Percentiles rank a stretch among this genome's conserved stretches.
Evolutionary conservation across 305 asterid genomes (phyloP).

Genomic region (Rubia peregrina): DNA sequence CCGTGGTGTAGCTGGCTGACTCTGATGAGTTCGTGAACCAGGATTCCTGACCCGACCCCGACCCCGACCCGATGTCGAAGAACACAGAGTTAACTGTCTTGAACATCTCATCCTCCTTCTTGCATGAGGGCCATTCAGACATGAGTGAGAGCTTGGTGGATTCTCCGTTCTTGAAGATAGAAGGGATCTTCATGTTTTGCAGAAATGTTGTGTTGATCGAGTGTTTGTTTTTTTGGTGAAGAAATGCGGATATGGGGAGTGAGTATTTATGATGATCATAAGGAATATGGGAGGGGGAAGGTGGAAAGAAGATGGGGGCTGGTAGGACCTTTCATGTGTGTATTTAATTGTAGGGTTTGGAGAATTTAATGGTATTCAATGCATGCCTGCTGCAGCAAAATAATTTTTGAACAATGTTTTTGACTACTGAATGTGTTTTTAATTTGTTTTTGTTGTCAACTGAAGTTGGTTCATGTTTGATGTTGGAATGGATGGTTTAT

Average conservation of each 20-base stretch:
- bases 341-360: slow-evolving; percentile 30
- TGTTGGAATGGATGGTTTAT: not conserved
- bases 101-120: slow-evolving; percentile 43
- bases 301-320: slow-evolving; percentile 47
- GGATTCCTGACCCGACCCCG: slow-evolving; percentile 37
- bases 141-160: slow-evolving; percentile 21
- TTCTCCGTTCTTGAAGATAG: slow-evolving; percentile 47
- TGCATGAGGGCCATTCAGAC: slow-evolving; percentile 77
- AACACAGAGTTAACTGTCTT: slow-evolving; percentile 72
- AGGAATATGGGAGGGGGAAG: slow-evolving; percentile 26
- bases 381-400: slow-evolving; percentile 23
- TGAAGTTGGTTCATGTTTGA: not conserved
- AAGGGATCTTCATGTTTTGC: slow-evolving; percentile 49
- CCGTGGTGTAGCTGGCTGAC: slow-evolving; percentile 45
- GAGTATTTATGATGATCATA: slow-evolving; percentile 40
- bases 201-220: not conserved
- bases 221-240: not conserved
- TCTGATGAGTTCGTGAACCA: slow-evolving; percentile 56
- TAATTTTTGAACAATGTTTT: slow-evolving; percentile 1
- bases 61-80: slow-evolving; percentile 38
- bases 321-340: slow-evolving; percentile 44
- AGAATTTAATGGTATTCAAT: slow-evolving; percentile 32
- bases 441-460: slow-evolving; percentile 7
- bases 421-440: not conserved
- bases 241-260: not conserved